Conservation (phyloP, 768 basidiomycete species). For the Paxillus rubicundulus region DNA sequence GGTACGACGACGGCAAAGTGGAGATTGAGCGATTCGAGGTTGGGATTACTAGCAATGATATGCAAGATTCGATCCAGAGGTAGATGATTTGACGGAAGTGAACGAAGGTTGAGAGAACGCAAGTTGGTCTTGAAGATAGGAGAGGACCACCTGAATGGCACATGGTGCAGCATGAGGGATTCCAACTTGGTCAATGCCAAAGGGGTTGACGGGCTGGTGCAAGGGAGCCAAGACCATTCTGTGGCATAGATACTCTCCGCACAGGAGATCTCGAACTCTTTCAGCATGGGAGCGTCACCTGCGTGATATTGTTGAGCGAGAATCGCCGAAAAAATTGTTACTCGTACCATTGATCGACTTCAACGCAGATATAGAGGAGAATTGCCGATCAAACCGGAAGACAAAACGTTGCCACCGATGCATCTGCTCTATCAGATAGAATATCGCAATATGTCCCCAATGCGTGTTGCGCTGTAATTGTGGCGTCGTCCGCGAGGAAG, state of each 20-base stretch:
- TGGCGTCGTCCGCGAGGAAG: conserved; percentile 24
- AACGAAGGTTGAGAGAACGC: conserved; percentile 57
- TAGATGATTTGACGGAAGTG: conserved; percentile 60
- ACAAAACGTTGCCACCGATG: conserved; percentile 80
- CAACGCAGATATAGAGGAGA: conserved; percentile 69
- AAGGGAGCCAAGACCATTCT: conserved; percentile 79
- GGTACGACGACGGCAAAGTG: conserved; percentile 61
- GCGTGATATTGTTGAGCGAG: conserved; percentile 6
- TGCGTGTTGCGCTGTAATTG: conserved; percentile 51
- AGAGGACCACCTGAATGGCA: conserved; percentile 76
- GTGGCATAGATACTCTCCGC: conserved; percentile 56
- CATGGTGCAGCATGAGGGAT: conserved; percentile 63
- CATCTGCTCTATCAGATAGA: conserved; percentile 78
- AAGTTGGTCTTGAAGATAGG: conserved; percentile 65
- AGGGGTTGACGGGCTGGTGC: conserved; percentile 34
- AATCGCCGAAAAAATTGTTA: not conserved
- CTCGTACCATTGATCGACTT: conserved; percentile 67
- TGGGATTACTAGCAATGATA: conserved; percentile 57
- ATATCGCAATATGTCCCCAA: conserved; percentile 81
- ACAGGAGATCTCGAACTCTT: conserved; percentile 76
- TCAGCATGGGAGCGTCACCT: conserved; percentile 73
- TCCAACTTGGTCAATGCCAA: conserved; percentile 46
- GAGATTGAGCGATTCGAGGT: conserved; percentile 54
- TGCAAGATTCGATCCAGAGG: conserved; percentile 68
- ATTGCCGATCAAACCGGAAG: conserved; percentile 76